phyloP scores from a whole-genome alignment of 202 grass and related monocot genomes.

The Panicum virgatum region DNA sequence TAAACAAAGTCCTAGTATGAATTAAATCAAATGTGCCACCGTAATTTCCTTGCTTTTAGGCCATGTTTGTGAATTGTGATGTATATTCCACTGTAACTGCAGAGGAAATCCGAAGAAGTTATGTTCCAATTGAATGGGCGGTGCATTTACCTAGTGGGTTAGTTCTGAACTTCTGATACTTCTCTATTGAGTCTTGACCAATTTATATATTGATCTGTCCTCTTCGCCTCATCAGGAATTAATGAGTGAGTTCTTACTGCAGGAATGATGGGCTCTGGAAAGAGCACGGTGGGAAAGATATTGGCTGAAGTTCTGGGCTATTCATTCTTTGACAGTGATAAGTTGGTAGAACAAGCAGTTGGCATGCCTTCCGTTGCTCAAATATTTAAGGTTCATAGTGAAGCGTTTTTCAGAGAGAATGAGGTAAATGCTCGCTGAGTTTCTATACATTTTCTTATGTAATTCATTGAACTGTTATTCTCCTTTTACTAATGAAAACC shows the following conservation, averaged over 20 bases:
- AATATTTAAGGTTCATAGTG: conserved; percentile 86
- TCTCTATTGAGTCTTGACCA: background rate
- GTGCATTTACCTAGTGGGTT: conserved; percentile 90
- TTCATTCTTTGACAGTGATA: conserved; percentile 94
- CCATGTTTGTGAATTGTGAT: conserved; percentile 34
- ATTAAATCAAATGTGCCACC: background rate
- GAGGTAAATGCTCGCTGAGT: conserved; percentile 43
- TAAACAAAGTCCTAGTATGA: conserved; percentile 12
- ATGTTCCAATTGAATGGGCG: conserved; percentile 59
- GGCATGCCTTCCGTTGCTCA: conserved; percentile 83
- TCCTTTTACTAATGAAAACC: background rate
- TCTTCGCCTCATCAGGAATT: conserved; percentile 21
- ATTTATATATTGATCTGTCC: background rate
- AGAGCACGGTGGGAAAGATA: conserved; percentile 89
- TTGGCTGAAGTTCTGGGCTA: conserved; percentile 81
- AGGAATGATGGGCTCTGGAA: conserved; percentile 98
- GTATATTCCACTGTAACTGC: conserved; percentile 33
- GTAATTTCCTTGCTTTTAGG: background rate
- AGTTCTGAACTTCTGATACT: conserved; percentile 42
- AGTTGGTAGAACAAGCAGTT: conserved; percentile 81
- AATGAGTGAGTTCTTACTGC: conserved; percentile 7
- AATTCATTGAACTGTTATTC: background rate
- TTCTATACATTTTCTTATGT: background rate
- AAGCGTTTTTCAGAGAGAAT: conserved; percentile 82
- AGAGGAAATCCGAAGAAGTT: conserved; percentile 82